A percentile compares a stretch with the other conserved stretches of the same genome.
Conservation (phyloP, 1,139 yeast genomes). For the Pichia sp. region DNA sequence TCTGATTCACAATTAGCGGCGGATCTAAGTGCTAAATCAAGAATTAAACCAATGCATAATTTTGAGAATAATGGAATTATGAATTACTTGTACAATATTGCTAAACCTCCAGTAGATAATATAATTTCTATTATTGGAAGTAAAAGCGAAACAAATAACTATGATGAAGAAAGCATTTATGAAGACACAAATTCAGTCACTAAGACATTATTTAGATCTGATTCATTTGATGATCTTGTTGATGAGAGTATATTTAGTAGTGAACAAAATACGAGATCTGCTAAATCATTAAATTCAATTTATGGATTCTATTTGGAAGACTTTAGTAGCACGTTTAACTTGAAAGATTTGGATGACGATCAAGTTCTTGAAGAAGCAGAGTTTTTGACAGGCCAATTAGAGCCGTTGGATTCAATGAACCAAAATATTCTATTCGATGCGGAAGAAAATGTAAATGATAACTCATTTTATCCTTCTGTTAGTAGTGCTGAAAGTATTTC, state of each 20-base stretch:
- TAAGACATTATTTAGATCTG: slow-evolving; percentile 12
- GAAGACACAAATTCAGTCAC: slow-evolving; percentile 9
- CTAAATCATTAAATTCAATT: neutral
- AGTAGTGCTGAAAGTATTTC: slow-evolving; percentile 7
- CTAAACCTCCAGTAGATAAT: neutral
- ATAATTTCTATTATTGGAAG: neutral
- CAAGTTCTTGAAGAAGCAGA: neutral
- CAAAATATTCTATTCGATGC: too few relatives aligned
- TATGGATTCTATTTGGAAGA: slow-evolving; percentile 10
- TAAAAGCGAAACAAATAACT: too few relatives aligned
- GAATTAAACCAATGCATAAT: too few relatives aligned
- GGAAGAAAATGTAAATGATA: neutral
- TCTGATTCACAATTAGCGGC: too few relatives aligned
- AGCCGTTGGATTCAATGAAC: neutral
- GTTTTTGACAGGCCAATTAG: too few relatives aligned
- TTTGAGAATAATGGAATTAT: neutral
- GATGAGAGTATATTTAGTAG: neutral
- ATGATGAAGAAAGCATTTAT: slow-evolving; percentile 10
- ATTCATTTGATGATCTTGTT: slow-evolving; percentile 10
- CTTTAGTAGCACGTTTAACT: slow-evolving; percentile 4
- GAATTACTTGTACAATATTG: neutral
- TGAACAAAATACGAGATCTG: neutral
- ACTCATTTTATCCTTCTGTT: slow-evolving; percentile 1
- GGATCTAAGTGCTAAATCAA: too few relatives aligned
- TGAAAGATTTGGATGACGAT: neutral